A percentile compares a stretch with the other conserved stretches of the same genome.
phyloP scores from a whole-genome alignment of 1,139 yeast species.

The Blastobotrys apis region DNA sequence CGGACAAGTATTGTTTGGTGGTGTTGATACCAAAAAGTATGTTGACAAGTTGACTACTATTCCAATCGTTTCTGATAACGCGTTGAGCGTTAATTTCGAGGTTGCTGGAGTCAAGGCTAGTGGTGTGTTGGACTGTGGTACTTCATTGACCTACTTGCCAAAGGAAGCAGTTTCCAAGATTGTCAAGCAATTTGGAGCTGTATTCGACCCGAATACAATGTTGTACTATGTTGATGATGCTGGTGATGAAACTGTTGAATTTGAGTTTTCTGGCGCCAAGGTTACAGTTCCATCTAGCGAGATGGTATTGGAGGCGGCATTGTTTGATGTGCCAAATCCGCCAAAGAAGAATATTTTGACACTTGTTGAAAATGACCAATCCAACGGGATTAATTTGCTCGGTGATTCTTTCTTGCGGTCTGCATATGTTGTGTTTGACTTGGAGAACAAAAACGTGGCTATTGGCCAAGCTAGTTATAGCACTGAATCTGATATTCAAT shows the following conservation, averaged over 20 bases:
- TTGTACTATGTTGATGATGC: conserved; percentile 17
- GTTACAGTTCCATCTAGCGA: conserved; percentile 42
- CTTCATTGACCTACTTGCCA: conserved; percentile 31
- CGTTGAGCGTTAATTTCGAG: conserved; percentile 15
- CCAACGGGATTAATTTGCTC: conserved; percentile 38
- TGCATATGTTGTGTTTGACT: conserved; percentile 74
- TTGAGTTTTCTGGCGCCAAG: conserved; percentile 41
- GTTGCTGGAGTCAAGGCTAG: conserved; percentile 11
- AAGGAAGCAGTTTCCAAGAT: conserved; percentile 19
- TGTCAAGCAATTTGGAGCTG: conserved; percentile 27
- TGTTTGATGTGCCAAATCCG: conserved; percentile 14
- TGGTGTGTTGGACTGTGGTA: conserved; percentile 33
- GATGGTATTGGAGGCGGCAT: conserved; percentile 26
- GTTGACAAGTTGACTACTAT: conserved; percentile 41
- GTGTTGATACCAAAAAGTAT: conserved; percentile 51
- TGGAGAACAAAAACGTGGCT: conserved; percentile 57
- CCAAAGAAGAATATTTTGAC: conserved; percentile 20
- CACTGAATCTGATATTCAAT: conserved; percentile 18
- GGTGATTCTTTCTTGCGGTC: conserved; percentile 75
- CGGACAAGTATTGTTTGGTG: conserved; percentile 56
- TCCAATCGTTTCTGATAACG: conserved; percentile 20
- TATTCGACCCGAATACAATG: conserved; percentile 16
- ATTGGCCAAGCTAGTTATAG: conserved; percentile 55
- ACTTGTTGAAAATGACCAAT: conserved; percentile 24
- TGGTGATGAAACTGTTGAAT: conserved; percentile 24